Base-by-base conservation (phyloP, 148 eudicot genomes). In the Bassia scoparia region DNA sequence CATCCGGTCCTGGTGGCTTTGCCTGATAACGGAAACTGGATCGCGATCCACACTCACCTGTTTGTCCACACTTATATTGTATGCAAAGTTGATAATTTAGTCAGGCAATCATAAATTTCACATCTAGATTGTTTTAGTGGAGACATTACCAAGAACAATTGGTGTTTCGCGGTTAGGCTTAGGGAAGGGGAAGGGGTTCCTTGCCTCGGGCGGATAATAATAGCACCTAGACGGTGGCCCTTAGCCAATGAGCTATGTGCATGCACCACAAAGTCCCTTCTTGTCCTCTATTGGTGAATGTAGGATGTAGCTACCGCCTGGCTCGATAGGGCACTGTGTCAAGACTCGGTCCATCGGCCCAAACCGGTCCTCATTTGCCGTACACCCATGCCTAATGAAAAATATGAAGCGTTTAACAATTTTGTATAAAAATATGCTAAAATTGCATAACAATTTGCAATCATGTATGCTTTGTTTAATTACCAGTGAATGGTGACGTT, bases 311-410 rank as follows among this genome's bases (percentile, higher is more conserved):
- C 92, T 91, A 49, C 80, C 88, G 64, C 97, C 97, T 0, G 97
- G 98, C 43, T 89, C 82, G 33, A 95, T 95, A 0, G 98, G 98
- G 79, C 98, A 95, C n/a, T 95, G 98, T 7, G 98, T 95, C 41
- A 95, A 80, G 16, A 95, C 59, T 91, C 98, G 98, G 98, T 20
- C 98, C 98, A n/a, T 95, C 98, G 3, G 98, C 97, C 98, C 98
- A 95, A n/a, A 9, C 87, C 97, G 0, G 96, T 91, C 61, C 97
- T 87, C 79, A 95, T 87, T 55, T 95, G 97, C 68, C 98, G 74
- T 23, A 95, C 78, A n/a, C 0, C 98, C 97, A 61, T 95, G 98
- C 98, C 98, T 95, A 48, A 0, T 16, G 16, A 29, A 24, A 21
- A 24, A 43, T 26, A 31, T 23, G 10, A 74, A 2, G 13, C 26